Evolutionary conservation across 805 yeast species (phyloP).

Genomic region (Wickerhamiella sorbophila): DNA sequence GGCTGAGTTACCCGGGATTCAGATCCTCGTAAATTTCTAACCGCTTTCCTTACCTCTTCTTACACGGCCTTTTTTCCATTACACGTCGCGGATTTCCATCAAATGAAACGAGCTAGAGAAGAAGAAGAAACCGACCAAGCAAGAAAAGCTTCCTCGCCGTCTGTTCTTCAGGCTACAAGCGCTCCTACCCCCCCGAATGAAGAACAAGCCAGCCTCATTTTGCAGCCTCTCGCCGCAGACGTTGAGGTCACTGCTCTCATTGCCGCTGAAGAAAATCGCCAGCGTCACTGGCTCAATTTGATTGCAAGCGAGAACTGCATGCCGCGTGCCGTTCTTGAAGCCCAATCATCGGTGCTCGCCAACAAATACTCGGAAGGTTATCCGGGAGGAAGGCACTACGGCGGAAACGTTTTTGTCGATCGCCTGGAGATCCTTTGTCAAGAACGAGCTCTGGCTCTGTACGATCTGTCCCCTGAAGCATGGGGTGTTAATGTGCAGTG

Average conservation of each 20-base stretch:
- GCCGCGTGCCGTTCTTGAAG: slow-evolving; percentile 86
- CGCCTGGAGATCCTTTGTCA: slow-evolving; percentile 86
- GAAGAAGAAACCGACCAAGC: not conserved
- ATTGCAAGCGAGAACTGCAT: slow-evolving; percentile 97
- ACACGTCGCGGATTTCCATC: not conserved
- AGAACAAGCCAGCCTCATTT: not conserved
- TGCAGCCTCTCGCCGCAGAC: slow-evolving; percentile 17
- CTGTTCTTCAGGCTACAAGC: not conserved
- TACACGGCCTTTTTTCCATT: not conserved
- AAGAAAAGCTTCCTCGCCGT: not conserved
- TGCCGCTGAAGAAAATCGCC: slow-evolving; percentile 68
- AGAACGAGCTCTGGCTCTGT: slow-evolving; percentile 83
- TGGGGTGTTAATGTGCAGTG: slow-evolving; percentile 99
- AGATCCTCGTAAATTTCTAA: not conserved
- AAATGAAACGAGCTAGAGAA: not conserved
- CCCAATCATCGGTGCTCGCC: slow-evolving; percentile 91
- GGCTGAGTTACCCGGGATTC: not conserved
- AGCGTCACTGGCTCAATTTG: slow-evolving; percentile 78
- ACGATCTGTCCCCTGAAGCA: slow-evolving; percentile 55
- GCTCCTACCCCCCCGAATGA: not conserved
- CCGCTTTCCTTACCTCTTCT: not conserved
- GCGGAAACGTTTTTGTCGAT: slow-evolving; percentile 95
- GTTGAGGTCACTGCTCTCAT: slow-evolving; percentile 28
- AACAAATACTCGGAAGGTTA: slow-evolving; percentile 98
- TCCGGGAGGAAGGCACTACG: slow-evolving; percentile 97